Base-by-base conservation (phyloP, 2,329 filamentous ascomycete species). In the Aspergillus pseudotamarii region DNA sequence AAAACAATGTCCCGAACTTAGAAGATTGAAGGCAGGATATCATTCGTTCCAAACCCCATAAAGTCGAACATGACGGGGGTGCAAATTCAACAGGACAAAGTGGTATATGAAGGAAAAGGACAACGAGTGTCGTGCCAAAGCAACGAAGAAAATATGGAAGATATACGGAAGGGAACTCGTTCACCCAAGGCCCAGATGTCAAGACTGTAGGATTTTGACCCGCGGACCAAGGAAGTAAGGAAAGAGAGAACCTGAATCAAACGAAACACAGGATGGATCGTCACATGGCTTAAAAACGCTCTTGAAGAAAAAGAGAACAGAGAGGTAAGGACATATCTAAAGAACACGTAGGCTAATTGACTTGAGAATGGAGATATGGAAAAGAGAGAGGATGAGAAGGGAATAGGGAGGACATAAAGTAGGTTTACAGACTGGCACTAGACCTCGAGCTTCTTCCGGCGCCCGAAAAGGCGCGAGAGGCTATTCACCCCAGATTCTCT, bases 391-490 rank as follows among this genome's bases (percentile, higher is more conserved):
- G 2, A 16, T 34, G 28, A 51, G 16, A 2, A n/a, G 28, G 19
- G 28, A 36, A 58, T 60, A 59, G 61, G 21, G 28, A 64, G 63
- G 62, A 21, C 21, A 36, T n/a, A 26, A 55, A 21, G 16, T 26
- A 55, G 14, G 4, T 12, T 51, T 12, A 34, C 16, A 50, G n/a
- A 41, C 16, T 1, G 16, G 46, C 46, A 55, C 67, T 60, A 66
- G 58, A 56, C 71, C 53, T 72, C 73, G 34, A 73, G 60, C 67
- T 73, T 76, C 64, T 71, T 75, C 55, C 70, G 72, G 38, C 74
- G 70, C 26, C 68, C 64, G 58, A 79, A 79, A 59, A 80, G 75
- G 59, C 72, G 75, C n/a, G 75, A 71, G 64, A 77, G 54, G 57
- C 64, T 51, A 45, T 55, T 36, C 36, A 51, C 32, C 4, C 58